Conservation (phyloP, 2,329 filamentous ascomycete species). For the Talaromyces amestolkiae region DNA sequence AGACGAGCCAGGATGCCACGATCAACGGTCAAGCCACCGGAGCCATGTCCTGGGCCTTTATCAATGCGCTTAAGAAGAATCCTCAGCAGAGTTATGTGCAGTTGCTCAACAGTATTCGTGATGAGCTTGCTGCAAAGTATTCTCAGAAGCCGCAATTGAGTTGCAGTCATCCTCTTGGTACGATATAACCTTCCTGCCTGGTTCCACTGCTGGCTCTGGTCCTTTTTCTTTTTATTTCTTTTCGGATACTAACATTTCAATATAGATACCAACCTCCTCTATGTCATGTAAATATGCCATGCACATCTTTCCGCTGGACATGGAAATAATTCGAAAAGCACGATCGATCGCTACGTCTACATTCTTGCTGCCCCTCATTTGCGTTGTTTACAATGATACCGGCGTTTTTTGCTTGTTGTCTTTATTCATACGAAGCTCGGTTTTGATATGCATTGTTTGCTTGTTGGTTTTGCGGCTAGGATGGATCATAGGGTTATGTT, state of each 20-base stretch:
- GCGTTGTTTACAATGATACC: neutral
- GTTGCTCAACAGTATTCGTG: constrained; percentile 90
- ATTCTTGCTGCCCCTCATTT: neutral
- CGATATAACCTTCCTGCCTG: constrained; percentile 32
- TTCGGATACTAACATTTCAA: constrained; percentile 19
- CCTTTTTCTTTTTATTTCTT: neutral
- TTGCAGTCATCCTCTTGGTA: constrained; percentile 93
- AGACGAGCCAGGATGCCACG: constrained; percentile 90
- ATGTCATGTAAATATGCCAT: constrained; percentile 58
- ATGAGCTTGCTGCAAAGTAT: constrained; percentile 83
- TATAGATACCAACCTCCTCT: constrained; percentile 63
- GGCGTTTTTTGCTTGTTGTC: constrained; percentile 4
- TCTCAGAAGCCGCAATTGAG: constrained; percentile 93
- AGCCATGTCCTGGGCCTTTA: constrained; percentile 98
- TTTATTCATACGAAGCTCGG: neutral
- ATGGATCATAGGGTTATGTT: neutral
- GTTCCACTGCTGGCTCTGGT: neutral
- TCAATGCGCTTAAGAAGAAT: constrained; percentile 84
- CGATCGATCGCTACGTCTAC: neutral
- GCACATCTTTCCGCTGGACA: neutral
- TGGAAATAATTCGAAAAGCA: neutral
- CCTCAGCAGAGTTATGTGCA: constrained; percentile 95
- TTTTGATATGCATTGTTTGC: constrained; percentile 3
- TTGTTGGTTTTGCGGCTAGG: neutral
- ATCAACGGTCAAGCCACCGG: constrained; percentile 88